phyloP scores from a whole-genome alignment of 176 grass and related monocot genomes.

The Eleusine indica region DNA sequence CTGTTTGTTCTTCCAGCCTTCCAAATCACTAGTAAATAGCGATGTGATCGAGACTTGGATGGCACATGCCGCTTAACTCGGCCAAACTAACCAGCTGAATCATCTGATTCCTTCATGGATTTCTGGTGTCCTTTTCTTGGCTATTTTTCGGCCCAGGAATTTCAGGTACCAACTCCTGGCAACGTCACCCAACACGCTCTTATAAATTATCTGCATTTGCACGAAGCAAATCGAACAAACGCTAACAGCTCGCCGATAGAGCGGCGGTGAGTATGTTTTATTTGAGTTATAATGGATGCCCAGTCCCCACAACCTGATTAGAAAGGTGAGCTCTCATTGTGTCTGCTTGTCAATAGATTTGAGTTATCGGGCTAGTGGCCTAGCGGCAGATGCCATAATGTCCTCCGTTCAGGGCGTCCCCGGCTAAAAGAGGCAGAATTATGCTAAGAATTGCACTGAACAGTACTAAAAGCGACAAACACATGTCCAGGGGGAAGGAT shows the following conservation, averaged over 20 bases:
- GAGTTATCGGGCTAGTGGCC: constrained; percentile 18
- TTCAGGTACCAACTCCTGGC: constrained; percentile 28
- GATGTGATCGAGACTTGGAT: constrained; percentile 11
- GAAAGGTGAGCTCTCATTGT: constrained; percentile 46
- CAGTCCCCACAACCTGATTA: constrained; percentile 39
- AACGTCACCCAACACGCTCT: constrained; percentile 30
- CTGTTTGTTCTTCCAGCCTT: constrained; percentile 36
- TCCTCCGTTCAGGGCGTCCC: constrained; percentile 11
- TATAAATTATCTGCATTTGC: not conserved
- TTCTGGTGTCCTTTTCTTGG: not conserved
- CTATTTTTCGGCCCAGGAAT: constrained; percentile 16
- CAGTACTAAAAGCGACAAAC: constrained; percentile 32
- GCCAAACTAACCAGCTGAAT: constrained; percentile 6
- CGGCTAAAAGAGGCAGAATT: constrained; percentile 31
- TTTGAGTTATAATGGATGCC: constrained; percentile 17
- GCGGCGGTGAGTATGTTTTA: not conserved
- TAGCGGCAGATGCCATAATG: constrained; percentile 37
- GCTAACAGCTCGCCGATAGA: constrained; percentile 27
- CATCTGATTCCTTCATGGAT: constrained; percentile 36
- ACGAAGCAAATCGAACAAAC: constrained; percentile 4
- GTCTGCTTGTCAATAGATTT: constrained; percentile 19
- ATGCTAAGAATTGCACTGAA: constrained; percentile 15
- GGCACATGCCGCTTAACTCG: constrained; percentile 39
- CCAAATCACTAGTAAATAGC: constrained; percentile 29
- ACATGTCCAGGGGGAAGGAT: constrained; percentile 39